Evolutionary conservation across 805 yeast genomes (phyloP).

Genomic region (Saccharomycopsis babjevae): DNA sequence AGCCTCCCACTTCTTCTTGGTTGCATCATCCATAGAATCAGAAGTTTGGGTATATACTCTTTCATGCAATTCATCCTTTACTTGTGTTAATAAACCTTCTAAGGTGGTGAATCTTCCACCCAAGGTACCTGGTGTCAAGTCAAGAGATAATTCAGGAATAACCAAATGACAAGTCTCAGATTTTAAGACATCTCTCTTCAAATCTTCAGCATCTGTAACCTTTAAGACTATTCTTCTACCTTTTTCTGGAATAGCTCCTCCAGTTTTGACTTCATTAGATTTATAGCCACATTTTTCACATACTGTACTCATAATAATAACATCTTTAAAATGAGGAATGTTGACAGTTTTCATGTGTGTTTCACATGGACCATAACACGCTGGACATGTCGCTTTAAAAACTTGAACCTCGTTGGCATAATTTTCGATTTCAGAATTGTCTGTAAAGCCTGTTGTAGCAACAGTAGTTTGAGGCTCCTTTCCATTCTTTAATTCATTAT

Average conservation of each 20-base stretch:
- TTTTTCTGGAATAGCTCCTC: slow-evolving; percentile 86
- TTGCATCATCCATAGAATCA: slow-evolving; percentile 78
- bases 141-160: slow-evolving; percentile 83
- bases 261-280: slow-evolving; percentile 96
- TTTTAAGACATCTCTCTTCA: slow-evolving; percentile 88
- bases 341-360: slow-evolving; percentile 96
- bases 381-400: slow-evolving; percentile 85
- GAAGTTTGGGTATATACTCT: slow-evolving; percentile 80
- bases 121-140: slow-evolving; percentile 88
- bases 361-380: slow-evolving; percentile 71
- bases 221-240: slow-evolving; percentile 67
- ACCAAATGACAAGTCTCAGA: slow-evolving; percentile 84
- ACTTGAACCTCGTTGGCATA: slow-evolving; percentile 85
- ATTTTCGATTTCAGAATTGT: slow-evolving; percentile 74
- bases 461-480: slow-evolving; percentile 15
- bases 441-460: slow-evolving; percentile 48
- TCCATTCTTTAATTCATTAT: slow-evolving; percentile 29
- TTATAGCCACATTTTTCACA: slow-evolving; percentile 92
- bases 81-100: slow-evolving; percentile 87
- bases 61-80: slow-evolving; percentile 75
- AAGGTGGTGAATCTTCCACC: slow-evolving; percentile 98
- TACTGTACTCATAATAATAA: slow-evolving; percentile 87
- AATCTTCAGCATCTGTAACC: slow-evolving; percentile 82
- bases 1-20: slow-evolving; percentile 71
- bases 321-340: slow-evolving; percentile 97